phyloP scores from a whole-genome alignment of 2,329 filamentous ascomycete species.

The Emericellopsis cladophorae region DNA sequence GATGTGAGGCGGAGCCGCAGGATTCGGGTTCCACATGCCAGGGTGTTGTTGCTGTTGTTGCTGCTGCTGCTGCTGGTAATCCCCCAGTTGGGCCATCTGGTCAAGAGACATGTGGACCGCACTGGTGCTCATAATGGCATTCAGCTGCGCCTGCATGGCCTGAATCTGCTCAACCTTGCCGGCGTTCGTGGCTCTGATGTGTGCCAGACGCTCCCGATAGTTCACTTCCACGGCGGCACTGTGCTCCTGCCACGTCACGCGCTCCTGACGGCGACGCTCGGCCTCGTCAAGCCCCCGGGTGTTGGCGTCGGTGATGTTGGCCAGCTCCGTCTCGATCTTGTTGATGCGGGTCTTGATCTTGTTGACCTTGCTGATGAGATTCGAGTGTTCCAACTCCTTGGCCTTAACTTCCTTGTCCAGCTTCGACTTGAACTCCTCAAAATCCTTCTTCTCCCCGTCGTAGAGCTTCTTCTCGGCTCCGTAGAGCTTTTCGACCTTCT shows the following conservation, averaged over 20 bases:
- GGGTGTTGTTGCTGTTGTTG: conserved; percentile 8
- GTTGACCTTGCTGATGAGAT: conserved; percentile 55
- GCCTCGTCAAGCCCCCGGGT: conserved; percentile 51
- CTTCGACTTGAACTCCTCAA: conserved; percentile 45
- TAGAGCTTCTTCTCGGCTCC: conserved; percentile 45
- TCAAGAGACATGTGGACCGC: conserved; percentile 5
- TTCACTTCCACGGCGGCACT: conserved; percentile 30
- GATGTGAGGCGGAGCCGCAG: conserved; percentile 19
- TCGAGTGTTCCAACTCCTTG: conserved; percentile 50
- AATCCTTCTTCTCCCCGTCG: conserved; percentile 40
- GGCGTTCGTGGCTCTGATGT: conserved; percentile 20
- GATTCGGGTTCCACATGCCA: conserved; percentile 20
- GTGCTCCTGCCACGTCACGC: conserved; percentile 32
- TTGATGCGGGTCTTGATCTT: conserved; percentile 58
- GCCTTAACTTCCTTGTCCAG: conserved; percentile 50
- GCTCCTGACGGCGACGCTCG: conserved; percentile 42
- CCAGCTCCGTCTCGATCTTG: conserved; percentile 62
- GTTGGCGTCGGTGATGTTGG: conserved; percentile 58
- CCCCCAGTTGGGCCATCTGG: conserved; percentile 13
- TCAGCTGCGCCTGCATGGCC: conserved; percentile 16
- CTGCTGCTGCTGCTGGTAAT: conserved; percentile 2
- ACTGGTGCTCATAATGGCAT: conserved; percentile 14
- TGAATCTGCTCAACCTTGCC: conserved; percentile 16
- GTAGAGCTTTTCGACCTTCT: conserved; percentile 37
- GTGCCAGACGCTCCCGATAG: conserved; percentile 27